Base-by-base conservation (phyloP, 202 grass and related monocot genomes). In the Carex arenaria region DNA sequence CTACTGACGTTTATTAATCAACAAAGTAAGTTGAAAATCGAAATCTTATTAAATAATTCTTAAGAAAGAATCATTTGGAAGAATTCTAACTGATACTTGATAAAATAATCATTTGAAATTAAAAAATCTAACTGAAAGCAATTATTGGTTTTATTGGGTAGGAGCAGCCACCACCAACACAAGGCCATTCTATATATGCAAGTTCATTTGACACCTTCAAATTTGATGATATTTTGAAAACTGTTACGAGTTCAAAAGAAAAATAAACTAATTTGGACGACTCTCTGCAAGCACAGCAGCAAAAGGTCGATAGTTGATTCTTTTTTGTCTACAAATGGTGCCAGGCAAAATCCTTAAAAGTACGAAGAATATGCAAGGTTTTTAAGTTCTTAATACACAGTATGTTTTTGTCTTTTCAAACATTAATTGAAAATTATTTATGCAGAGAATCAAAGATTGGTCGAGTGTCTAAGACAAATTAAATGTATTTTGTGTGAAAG, bases 91-190 rank as follows among this genome's bases (percentile, higher is more conserved):
- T 59, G 53, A 12, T 78, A 78, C 30, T 59, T 59, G 22, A 59
- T 30, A 19, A 40, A 34, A 34, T 34, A 34, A 34, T 8, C 18
- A 59, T 36, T 57, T 55, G 5, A 5, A 78, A 59, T 59, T 38
- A 20, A 38, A 36, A 77, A 76, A 38, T 18, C 28, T 11, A 78
- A 78, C 73, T 78, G 53, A 60, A 40, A 38, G 53, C 53, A 78
- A 78, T 78, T 20, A 78, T 78, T 78, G 53, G 53, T 13, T 77
- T 59, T 34, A 59, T 54, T 77, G 52, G 52, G 15, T 59, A 78
- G 30, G 73, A 59, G 30, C 30, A 78, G 4, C n/a, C 73, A 60
- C 14, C 53, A 78, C 59, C 73, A 38, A 34, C 8, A 78, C 73
- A 59, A 19, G 10, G 36, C n/a, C 38, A 11, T 78, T 47, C 18